Evolutionary conservation across 2,329 filamentous ascomycete genomes (phyloP).

Genomic region (Aureobasidium sp.): DNA sequence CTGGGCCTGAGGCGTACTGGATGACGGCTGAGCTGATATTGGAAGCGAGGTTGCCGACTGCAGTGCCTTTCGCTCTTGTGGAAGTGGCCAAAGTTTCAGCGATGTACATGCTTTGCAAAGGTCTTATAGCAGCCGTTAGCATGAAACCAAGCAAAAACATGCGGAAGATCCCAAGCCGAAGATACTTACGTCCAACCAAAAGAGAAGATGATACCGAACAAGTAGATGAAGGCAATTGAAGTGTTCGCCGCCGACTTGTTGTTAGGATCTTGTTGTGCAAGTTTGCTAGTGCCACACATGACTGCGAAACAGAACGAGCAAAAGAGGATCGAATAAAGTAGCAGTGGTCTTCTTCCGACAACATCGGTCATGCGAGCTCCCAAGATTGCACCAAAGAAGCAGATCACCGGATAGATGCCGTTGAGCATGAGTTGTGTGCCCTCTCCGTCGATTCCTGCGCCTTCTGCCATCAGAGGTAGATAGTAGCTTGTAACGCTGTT

Average conservation of each 20-base stretch:
- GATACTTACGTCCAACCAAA: conserved; percentile 26
- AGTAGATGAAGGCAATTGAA: conserved; percentile 28
- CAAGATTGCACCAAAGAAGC: conserved; percentile 24
- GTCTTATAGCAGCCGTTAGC: conserved; percentile 2
- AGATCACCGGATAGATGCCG: conserved; percentile 27
- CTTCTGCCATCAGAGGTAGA: conserved; percentile 32
- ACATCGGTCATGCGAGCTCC: conserved; percentile 32
- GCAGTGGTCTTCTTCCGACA: conserved; percentile 31
- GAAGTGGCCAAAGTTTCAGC: conserved; percentile 7
- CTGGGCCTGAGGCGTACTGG: conserved; percentile 20
- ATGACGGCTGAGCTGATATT: conserved; percentile 33
- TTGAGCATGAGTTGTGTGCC: conserved; percentile 36
- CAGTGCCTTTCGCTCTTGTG: conserved; percentile 35
- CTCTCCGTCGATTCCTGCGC: conserved; percentile 32
- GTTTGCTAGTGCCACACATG: conserved; percentile 8
- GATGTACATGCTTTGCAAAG: conserved; percentile 32
- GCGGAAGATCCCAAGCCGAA: no score
- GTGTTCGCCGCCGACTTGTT: conserved; percentile 16
- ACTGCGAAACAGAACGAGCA: conserved; percentile 27
- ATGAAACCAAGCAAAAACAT: neutral
- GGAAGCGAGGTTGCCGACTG: conserved; percentile 35
- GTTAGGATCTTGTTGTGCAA: neutral
- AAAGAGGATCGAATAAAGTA: conserved; percentile 19
- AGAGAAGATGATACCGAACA: conserved; percentile 29
- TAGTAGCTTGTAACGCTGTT: conserved; percentile 34